Base-by-base conservation (phyloP, 371 early-diverging fungal genomes). In the Smittium mucronatum region DNA sequence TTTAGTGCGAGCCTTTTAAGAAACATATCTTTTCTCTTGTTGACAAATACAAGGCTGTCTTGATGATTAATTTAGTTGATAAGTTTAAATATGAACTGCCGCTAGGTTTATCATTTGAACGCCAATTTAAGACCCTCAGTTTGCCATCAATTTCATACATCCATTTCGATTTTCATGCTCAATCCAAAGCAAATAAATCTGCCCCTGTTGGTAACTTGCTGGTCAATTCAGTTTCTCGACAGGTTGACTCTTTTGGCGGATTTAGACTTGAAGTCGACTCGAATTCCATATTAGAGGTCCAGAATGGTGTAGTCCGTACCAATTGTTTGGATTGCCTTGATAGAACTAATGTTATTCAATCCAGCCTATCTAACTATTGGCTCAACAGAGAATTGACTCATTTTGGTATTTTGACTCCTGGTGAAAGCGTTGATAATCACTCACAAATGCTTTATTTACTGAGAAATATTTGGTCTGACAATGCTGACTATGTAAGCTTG, bases 311-410 rank as follows among this genome's bases (percentile, higher is more conserved):
- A 0, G 85, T 93, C 70, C 82, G 96, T 0, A 93, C 93, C 0
- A 99, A 99, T 73, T 99, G 99, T 74, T 80, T 99, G 74, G 99
- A 99, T 77, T 99, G 98, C 74, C 77, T 97, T 61, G 99, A 98
- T 78, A 80, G 98, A 29, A 87, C 88, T 33, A 87, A 87, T 57
- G 80, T 87, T 28, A 86, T 86, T 2, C 88, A 87, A 72, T 84
- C 81, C 69, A 84, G 82, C 36, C 76, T 87, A 11, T 83, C 86
- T 29, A 86, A 90, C 21, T 79, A 78, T 70, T 79, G 87, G 0
- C 74, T 93, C 57, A 83, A 80, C 30, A 78, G 79, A 36, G 90
- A 92, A 74, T 75, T 92, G 26, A 84, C 83, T 26, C 82, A 84
- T 2, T 35, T 84, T 17, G 86, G 82, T 28, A 79, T 90, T n/a